Evolutionary conservation across 2,329 filamentous ascomycete genomes (phyloP).

Genomic region (Chaetomium sp.): DNA sequence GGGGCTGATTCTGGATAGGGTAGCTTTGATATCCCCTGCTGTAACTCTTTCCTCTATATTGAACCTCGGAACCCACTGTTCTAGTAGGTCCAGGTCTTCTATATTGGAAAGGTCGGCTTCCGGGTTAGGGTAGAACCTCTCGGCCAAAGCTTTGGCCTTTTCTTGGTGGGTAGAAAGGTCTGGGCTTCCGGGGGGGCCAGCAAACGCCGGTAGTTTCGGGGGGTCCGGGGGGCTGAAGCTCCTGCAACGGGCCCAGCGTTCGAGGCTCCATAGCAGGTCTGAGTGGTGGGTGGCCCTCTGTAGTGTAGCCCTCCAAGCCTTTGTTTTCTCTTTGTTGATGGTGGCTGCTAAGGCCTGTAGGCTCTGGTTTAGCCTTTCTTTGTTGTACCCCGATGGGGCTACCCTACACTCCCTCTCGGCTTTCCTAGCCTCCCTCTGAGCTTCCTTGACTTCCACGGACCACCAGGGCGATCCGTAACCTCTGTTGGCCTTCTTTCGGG

Average conservation of each 20-base stretch:
- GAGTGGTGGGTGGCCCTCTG: neutral
- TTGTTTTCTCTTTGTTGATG: neutral
- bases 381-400: neutral
- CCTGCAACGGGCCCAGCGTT: neutral
- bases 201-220: neutral
- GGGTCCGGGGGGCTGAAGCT: neutral
- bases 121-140: neutral
- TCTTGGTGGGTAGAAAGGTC: neutral
- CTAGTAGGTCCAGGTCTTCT: neutral
- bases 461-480: neutral
- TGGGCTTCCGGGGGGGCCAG: too few species aligned
- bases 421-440: neutral
- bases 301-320: neutral
- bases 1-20: neutral
- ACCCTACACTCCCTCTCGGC: neutral
- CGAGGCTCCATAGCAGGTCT: neutral
- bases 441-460: neutral
- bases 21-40: neutral
- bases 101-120: neutral
- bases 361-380: neutral
- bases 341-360: neutral
- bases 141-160: neutral
- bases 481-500: neutral
- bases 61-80: neutral
- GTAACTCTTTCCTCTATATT: neutral